phyloP scores from a whole-genome alignment of 2,329 filamentous ascomycete genomes.

The Ambrosiella beaveri region DNA sequence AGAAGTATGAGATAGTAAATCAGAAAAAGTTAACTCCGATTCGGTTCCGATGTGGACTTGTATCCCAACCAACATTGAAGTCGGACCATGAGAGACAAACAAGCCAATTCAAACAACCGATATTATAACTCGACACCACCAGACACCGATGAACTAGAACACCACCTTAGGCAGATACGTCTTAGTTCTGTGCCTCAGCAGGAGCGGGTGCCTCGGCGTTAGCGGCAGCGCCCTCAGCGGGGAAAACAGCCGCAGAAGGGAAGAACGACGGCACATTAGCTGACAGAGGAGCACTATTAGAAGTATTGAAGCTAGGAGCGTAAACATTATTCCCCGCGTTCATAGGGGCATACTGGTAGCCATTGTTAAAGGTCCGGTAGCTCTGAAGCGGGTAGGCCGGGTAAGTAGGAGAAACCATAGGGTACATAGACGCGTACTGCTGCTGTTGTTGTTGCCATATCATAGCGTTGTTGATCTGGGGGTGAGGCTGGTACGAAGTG shows the following conservation, averaged over 20 bases:
- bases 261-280: constrained; percentile 26
- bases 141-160: not conserved
- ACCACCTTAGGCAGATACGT: not conserved
- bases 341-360: constrained; percentile 10
- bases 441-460: constrained; percentile 6
- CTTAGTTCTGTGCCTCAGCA: constrained; percentile 7
- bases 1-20: no score
- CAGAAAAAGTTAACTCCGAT: no score
- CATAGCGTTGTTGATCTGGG: constrained; percentile 14
- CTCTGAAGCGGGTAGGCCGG: constrained; percentile 17
- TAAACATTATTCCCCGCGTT: constrained; percentile 12
- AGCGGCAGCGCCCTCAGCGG: not conserved
- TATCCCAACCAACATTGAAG: no score
- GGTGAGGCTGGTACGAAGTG: constrained; percentile 21
- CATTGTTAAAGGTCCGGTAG: constrained; percentile 18
- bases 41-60: no score
- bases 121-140: not conserved
- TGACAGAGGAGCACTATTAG: constrained; percentile 20
- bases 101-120: not conserved
- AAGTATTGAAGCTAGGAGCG: constrained; percentile 16
- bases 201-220: not conserved
- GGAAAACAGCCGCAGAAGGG: constrained; percentile 14
- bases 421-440: constrained; percentile 11
- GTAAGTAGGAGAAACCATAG: constrained; percentile 9
- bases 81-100: not conserved